phyloP scores from a whole-genome alignment of 306 rosid genomes.

The Notholithocarpus densiflorus region DNA sequence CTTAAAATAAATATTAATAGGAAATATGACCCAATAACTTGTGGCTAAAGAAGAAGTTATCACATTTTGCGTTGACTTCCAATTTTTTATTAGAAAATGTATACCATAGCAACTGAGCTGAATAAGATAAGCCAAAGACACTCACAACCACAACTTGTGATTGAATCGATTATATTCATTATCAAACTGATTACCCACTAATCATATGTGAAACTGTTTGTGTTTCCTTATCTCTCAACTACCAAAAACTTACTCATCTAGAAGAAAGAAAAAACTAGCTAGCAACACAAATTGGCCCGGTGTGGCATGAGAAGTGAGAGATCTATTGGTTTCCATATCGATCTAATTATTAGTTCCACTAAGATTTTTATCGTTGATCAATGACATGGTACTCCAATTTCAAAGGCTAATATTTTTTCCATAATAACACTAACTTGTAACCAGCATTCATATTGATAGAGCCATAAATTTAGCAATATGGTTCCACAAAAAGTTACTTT shows the following conservation, averaged over 20 bases:
- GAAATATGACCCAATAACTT: neutral
- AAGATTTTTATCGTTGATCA: constrained; percentile 5
- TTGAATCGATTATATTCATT: neutral
- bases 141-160: neutral
- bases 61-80: neutral
- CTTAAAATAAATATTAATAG: neutral
- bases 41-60: neutral
- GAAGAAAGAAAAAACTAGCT: neutral
- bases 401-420: constrained; percentile 25
- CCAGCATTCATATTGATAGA: too few relatives aligned
- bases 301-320: constrained; percentile 1
- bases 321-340: constrained; percentile 11
- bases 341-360: constrained; percentile 36
- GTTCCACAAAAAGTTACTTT: too few relatives aligned
- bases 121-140: neutral
- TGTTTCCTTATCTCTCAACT: neutral
- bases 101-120: neutral
- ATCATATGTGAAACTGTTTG: neutral
- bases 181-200: neutral
- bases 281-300: neutral
- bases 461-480: too few relatives aligned
- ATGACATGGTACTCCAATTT: constrained; percentile 39
- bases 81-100: neutral
- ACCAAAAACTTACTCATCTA: neutral
- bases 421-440: neutral